Evolutionary conservation across 129 eudicot species (phyloP).

Genomic region (Chrysanthemum lavandulifolium): DNA sequence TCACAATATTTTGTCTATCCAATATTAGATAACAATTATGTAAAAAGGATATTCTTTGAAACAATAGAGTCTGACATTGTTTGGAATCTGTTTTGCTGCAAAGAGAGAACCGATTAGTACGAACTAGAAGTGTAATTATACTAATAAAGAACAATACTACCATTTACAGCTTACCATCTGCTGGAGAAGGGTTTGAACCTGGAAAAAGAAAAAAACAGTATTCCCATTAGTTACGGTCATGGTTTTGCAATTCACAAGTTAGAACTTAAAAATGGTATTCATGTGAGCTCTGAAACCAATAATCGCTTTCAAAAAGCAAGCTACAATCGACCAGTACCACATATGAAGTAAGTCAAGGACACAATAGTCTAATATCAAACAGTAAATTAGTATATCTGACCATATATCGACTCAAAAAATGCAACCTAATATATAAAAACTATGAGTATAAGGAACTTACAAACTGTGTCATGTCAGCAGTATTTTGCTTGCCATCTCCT

Average conservation of each 20-base stretch:
- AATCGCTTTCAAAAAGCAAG: background rate
- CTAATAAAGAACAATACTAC: background rate
- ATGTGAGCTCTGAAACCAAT: background rate
- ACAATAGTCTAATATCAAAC: too few species aligned
- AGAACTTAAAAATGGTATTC: background rate
- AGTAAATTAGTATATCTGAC: background rate
- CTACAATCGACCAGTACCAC: background rate
- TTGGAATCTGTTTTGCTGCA: constrained; percentile 86
- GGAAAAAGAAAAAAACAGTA: constrained; percentile 24
- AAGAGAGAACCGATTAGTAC: constrained; percentile 14
- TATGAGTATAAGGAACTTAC: constrained; percentile 43
- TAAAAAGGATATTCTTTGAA: constrained; percentile 74
- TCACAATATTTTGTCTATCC: background rate
- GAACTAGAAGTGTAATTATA: background rate
- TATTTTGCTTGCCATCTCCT: constrained; percentile 71
- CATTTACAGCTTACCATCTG: constrained; percentile 61
- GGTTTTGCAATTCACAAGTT: constrained; percentile 5
- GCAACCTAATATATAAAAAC: background rate
- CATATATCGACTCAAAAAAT: constrained; percentile 17
- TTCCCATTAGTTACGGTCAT: constrained; percentile 7
- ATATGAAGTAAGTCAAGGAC: background rate
- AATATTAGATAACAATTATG: background rate
- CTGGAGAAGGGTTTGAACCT: constrained; percentile 88
- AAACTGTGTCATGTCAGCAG: constrained; percentile 89
- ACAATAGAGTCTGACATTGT: constrained; percentile 81